Evolutionary conservation across 2,329 filamentous ascomycete genomes (phyloP).

Genomic region (Pseudogymnoascus destructans): DNA sequence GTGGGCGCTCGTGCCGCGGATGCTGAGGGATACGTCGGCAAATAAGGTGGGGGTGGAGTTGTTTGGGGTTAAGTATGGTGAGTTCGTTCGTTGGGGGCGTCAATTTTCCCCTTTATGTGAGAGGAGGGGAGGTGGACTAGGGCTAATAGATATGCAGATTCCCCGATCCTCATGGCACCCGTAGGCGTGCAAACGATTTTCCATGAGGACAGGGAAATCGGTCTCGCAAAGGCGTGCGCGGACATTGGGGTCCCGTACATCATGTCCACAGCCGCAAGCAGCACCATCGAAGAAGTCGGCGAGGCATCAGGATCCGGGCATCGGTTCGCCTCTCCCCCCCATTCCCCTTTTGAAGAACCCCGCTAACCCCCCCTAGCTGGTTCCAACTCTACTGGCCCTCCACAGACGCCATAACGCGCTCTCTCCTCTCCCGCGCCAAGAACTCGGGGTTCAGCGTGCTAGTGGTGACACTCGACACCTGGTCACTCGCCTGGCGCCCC

Average conservation of each 20-base stretch:
- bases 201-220: constrained; percentile 51
- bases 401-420: constrained; percentile 51
- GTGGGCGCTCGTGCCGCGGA: constrained; percentile 48
- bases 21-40: constrained; percentile 43
- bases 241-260: constrained; percentile 51
- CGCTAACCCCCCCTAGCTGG: constrained; percentile 37
- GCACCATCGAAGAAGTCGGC: constrained; percentile 54
- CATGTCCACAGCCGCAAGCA: constrained; percentile 48
- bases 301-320: constrained; percentile 40
- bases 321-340: neutral
- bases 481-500: constrained; percentile 55
- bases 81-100: neutral
- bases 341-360: too few relatives aligned
- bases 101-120: neutral
- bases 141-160: neutral
- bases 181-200: constrained; percentile 58
- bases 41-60: constrained; percentile 39
- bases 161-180: constrained; percentile 49
- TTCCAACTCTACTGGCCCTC: constrained; percentile 66
- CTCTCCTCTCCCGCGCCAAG: constrained; percentile 48
- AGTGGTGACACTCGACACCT: constrained; percentile 62
- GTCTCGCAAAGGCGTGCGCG: constrained; percentile 48
- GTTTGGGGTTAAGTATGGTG: constrained; percentile 37
- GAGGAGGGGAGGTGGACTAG: neutral
- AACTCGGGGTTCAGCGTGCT: constrained; percentile 49